Evolutionary conservation across 352 stramenopile species (phyloP), one percentile per base, ranked within the genome.

Genomic region (Globisporangium okanoganense): DNA sequence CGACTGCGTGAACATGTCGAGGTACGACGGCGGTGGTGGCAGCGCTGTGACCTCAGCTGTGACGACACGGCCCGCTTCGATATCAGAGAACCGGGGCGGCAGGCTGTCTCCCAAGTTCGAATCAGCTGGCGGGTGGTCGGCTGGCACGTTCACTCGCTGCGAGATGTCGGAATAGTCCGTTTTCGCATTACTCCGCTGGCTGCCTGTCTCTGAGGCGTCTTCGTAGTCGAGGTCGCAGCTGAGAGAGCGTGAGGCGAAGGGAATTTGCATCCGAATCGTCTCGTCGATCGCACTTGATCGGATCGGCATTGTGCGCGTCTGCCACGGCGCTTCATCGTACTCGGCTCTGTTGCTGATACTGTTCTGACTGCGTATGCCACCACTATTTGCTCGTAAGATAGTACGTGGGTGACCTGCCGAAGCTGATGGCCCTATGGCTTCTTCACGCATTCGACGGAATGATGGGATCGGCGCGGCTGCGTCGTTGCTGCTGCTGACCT

Each of bases 401-500:
- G 66, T 29, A 7, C 40, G 62, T 22, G 61, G 62, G 22, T 66
- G 66, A 5, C 41, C 58, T 49, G 59, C 55, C 31, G 66, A 61
- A 14, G 62, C 56, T 41, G 55, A 57, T 31, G 66, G 67, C 14
- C 41, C 29, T 43, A 18, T 60, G 48, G 58, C 71, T 20, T 75
- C 77, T 62, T 89, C 75, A 4, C 80, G 76, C 22, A 88, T 58
- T 36, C 75, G 69, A 8, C 79, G 77, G 47, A 89, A 90, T 6
- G 82, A 91, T 14, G 80, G 82, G 20, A 94, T 67, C 5, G 35
- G 25, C 10, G 36, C 61, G 13, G 72, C 70, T 22, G 47, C 6
- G 7, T 35, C 66, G 58, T 47, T 8, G 56, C 35, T 18, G 35
- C n/a, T 67, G 53, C 62, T 43, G n/a, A 33, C 56, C 41, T 67